Evolutionary conservation across 768 basidiomycete genomes (phyloP), one percentile per base, ranked within the genome.

Genomic region (Hortiboletus campestris): DNA sequence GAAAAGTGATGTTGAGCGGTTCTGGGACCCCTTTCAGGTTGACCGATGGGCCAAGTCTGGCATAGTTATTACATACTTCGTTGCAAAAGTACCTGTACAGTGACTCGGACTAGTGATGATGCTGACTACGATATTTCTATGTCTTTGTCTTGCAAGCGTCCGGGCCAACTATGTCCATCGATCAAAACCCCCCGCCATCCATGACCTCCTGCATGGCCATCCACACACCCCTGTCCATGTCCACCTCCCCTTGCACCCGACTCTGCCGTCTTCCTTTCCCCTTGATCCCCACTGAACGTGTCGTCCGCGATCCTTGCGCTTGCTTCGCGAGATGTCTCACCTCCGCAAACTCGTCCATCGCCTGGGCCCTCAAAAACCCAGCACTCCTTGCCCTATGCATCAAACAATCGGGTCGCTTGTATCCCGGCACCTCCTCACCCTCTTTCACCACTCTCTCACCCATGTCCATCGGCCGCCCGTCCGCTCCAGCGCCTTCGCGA

Each of bases 341-440:
- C 69, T 93, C 87, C 9, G 78, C 80, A 50, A 88, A 81, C 65
- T 89, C 85, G 12, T 75, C 72, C 10, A 86, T 86, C 3, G 89
- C 86, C 70, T 94, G 92, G 3, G 91, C 91, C 35, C 82, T 78
- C 42, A 94, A 74, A 74, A 87, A 94, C 3, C 79, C 80, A 3
- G 85, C 81, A 45, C 77, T 80, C 31, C 70, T 69, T 13, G 89
- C 82, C 10, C 90, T 80, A 64, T 92, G 89, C 4, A 66, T 70
- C 48, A 91, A 74, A 62, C 84, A 87, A 61, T 91, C 75, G 0
- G 85, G 82, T 20, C 68, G 71, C 2, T 67, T 57, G 64, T 87
- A 89, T 12, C 84, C 83, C 57, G 56, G 52, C 49, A 57, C 79
- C 56, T 59, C 59, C 46, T 61, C 58, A 19, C 46, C 60, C 5